Evolutionary conservation across 768 basidiomycete genomes (phyloP).

Genomic region (Rhizopogon roseolus): DNA sequence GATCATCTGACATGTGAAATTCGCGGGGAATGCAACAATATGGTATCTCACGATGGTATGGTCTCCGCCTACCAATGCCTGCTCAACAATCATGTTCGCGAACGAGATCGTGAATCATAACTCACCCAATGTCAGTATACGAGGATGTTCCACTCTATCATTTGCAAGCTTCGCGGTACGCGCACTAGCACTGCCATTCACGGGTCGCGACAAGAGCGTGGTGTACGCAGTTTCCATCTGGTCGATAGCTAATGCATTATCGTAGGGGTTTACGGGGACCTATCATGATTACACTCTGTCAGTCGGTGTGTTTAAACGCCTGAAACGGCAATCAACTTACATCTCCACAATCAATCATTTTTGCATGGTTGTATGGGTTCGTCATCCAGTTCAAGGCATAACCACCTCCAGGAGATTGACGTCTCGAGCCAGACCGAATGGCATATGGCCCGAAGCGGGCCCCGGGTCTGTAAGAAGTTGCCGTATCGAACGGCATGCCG

Average conservation of each 20-base stretch:
- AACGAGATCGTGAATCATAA: not conserved
- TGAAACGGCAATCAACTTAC: slow-evolving; percentile 27
- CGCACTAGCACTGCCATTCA: slow-evolving; percentile 14
- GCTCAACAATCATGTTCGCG: not conserved
- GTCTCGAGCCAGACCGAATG: slow-evolving; percentile 65
- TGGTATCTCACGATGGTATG: slow-evolving; percentile 58
- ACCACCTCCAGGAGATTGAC: slow-evolving; percentile 49
- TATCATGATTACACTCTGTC: slow-evolving; percentile 13
- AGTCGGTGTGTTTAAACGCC: not conserved
- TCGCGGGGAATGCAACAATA: not conserved
- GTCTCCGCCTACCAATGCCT: slow-evolving; percentile 58
- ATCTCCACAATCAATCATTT: slow-evolving; percentile 78
- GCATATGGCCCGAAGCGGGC: slow-evolving; percentile 80
- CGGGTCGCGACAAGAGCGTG: slow-evolving; percentile 52
- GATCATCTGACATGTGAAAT: not conserved
- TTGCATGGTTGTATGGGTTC: slow-evolving; percentile 54
- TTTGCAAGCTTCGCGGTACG: slow-evolving; percentile 27
- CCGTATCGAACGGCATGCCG: slow-evolving; percentile 71
- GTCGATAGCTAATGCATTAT: slow-evolving; percentile 71
- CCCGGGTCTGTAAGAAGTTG: slow-evolving; percentile 44
- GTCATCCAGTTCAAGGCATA: slow-evolving; percentile 61
- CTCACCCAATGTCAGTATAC: slow-evolving; percentile 50
- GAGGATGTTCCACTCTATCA: slow-evolving; percentile 57
- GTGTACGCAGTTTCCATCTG: slow-evolving; percentile 80
- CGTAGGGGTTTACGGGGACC: slow-evolving; percentile 72